phyloP scores from a whole-genome alignment of 1,284 basidiomycete species.

The Austropuccinia psidii region DNA sequence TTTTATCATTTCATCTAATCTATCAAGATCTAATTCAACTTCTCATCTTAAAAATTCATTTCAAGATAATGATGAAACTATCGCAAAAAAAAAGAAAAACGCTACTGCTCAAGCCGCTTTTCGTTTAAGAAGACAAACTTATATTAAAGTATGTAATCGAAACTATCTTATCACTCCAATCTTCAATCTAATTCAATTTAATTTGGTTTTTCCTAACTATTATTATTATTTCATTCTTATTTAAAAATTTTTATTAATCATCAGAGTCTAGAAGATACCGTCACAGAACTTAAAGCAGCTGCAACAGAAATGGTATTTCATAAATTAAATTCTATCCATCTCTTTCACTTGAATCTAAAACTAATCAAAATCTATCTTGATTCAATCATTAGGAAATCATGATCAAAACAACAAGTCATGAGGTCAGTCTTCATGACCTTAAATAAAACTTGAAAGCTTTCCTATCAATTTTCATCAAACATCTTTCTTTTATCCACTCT shows the following conservation, averaged over 20 bases:
- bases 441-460: background rate
- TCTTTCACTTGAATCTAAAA: background rate
- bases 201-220: too few relatives aligned
- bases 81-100: conserved; percentile 34
- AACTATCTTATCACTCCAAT: too few relatives aligned
- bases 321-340: background rate
- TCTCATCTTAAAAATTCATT: too few relatives aligned
- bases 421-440: conserved; percentile 7
- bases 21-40: too few relatives aligned
- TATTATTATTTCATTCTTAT: background rate
- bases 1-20: too few relatives aligned
- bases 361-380: background rate
- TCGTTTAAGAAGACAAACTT: conserved; percentile 26
- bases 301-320: conserved; percentile 20
- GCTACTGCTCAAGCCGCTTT: conserved; percentile 33
- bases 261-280: conserved; percentile 27
- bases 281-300: conserved; percentile 11
- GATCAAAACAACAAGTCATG: conserved; percentile 21
- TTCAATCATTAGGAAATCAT: background rate
- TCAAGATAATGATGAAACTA: conserved; percentile 5
- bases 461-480: background rate
- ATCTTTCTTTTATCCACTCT: background rate
- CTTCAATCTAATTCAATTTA: too few relatives aligned
- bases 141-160: conserved; percentile 32
- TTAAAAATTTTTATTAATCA: background rate